Evolutionary conservation across 805 yeast species (phyloP).

Genomic region (Monosporozyma servazzii): DNA sequence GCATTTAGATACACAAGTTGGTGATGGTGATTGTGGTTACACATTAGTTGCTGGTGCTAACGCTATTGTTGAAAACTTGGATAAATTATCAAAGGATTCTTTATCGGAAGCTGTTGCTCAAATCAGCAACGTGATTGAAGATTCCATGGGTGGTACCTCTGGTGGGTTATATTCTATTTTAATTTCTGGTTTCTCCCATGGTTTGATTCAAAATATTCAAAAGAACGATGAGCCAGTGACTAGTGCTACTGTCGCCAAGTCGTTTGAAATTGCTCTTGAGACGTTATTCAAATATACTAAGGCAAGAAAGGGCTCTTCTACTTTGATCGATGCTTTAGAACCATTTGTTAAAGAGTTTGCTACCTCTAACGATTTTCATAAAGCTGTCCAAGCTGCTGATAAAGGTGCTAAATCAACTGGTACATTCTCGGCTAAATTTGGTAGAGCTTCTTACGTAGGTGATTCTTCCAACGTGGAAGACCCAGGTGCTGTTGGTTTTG

Average conservation of each 20-base stretch:
- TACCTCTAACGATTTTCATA: conserved; percentile 40
- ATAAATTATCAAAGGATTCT: conserved; percentile 32
- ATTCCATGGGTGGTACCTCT: conserved; percentile 95
- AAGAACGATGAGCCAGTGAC: conserved; percentile 24
- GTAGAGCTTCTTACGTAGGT: conserved; percentile 89
- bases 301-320: conserved; percentile 83
- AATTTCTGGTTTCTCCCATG: conserved; percentile 64
- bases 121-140: conserved; percentile 76
- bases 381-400: conserved; percentile 61
- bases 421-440: conserved; percentile 72
- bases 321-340: conserved; percentile 78
- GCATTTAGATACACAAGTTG: conserved; percentile 76
- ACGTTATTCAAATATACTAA: conserved; percentile 78
- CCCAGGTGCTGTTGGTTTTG: conserved; percentile 90
- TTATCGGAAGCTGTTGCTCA: conserved; percentile 52
- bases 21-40: conserved; percentile 97
- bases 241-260: conserved; percentile 34
- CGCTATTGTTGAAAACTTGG: conserved; percentile 51
- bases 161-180: conserved; percentile 88
- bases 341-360: conserved; percentile 69
- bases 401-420: conserved; percentile 73
- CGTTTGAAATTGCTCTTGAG: conserved; percentile 50
- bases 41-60: conserved; percentile 77
- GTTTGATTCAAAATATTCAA: conserved; percentile 29
- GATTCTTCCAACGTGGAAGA: conserved; percentile 68